Conservation (phyloP, 1,284 basidiomycete genomes). For the Ustilago bromivora region DNA sequence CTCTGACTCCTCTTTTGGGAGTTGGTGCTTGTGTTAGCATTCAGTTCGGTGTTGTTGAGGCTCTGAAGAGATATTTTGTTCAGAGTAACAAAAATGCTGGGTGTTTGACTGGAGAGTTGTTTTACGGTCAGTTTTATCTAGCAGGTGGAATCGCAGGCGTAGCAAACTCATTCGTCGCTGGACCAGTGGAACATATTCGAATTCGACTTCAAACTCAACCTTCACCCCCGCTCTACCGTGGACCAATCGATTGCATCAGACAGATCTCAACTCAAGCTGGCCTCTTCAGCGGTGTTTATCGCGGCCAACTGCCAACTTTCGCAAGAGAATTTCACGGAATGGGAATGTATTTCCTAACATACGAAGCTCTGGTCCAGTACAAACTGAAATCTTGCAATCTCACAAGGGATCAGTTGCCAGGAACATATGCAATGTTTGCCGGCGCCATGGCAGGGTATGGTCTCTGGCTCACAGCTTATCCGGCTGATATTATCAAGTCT, state of each 20-base stretch:
- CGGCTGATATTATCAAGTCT: constrained; percentile 93
- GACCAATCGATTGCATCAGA: constrained; percentile 69
- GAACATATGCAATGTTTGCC: constrained; percentile 59
- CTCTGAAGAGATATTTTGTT: constrained; percentile 85
- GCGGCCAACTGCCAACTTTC: constrained; percentile 91
- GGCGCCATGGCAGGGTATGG: constrained; percentile 61
- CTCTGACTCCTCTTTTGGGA: constrained; percentile 89
- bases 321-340: constrained; percentile 78
- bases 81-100: constrained; percentile 9
- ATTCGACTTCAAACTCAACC: constrained; percentile 77
- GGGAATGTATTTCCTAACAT: constrained; percentile 79
- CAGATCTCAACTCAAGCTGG: constrained; percentile 23
- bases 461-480: constrained; percentile 77
- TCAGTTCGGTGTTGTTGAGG: constrained; percentile 93
- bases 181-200: constrained; percentile 96
- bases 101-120: constrained; percentile 70
- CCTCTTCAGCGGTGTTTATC: constrained; percentile 78
- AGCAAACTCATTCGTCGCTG: constrained; percentile 90
- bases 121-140: constrained; percentile 78
- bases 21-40: constrained; percentile 96
- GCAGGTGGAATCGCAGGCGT: constrained; percentile 87
- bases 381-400: constrained; percentile 73
- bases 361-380: constrained; percentile 90
- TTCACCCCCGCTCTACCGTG: constrained; percentile 54
- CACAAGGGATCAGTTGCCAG: constrained; percentile 52